Conservation (phyloP, 225 moss, liverwort and hornwort genomes). For the Sphagnum contortum region DNA sequence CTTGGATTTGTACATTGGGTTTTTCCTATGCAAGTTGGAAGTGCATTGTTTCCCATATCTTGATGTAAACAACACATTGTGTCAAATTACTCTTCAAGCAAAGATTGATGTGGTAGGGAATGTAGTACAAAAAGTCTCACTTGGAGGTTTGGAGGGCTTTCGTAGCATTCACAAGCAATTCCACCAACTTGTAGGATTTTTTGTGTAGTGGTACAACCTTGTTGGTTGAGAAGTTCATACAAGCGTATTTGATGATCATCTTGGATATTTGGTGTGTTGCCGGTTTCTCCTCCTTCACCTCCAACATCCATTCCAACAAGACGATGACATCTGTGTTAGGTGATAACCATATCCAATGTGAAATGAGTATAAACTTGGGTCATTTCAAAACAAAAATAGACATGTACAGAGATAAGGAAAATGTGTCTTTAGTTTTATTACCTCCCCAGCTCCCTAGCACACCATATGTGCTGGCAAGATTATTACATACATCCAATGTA, state of each 20-base stretch:
- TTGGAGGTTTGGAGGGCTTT: slow-evolving; percentile 36
- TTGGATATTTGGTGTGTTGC: slow-evolving; percentile 74
- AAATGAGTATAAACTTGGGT: no score
- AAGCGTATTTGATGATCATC: slow-evolving; percentile 54
- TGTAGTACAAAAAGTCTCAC: background rate
- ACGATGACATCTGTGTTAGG: slow-evolving; percentile 50
- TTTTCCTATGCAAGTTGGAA: no score
- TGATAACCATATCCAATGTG: slow-evolving; percentile 6
- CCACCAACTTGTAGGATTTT: slow-evolving; percentile 57
- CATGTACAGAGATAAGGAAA: no score
- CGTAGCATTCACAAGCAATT: slow-evolving; percentile 42
- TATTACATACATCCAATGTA: slow-evolving; percentile 70
- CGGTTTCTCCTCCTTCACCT: slow-evolving; percentile 62
- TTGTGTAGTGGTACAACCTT: slow-evolving; percentile 47
- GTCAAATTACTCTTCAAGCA: no score
- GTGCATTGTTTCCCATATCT: no score
- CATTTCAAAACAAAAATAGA: no score
- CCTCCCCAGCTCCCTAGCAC: slow-evolving; percentile 42
- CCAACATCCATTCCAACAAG: slow-evolving; percentile 59
- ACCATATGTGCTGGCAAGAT: slow-evolving; percentile 77
- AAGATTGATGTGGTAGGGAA: no score
- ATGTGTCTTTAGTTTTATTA: slow-evolving; percentile 5
- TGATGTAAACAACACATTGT: no score
- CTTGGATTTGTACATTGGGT: no score
- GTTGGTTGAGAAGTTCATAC: slow-evolving; percentile 28